phyloP scores from a whole-genome alignment of 768 basidiomycete genomes.

The Xerocomellus intermedius region DNA sequence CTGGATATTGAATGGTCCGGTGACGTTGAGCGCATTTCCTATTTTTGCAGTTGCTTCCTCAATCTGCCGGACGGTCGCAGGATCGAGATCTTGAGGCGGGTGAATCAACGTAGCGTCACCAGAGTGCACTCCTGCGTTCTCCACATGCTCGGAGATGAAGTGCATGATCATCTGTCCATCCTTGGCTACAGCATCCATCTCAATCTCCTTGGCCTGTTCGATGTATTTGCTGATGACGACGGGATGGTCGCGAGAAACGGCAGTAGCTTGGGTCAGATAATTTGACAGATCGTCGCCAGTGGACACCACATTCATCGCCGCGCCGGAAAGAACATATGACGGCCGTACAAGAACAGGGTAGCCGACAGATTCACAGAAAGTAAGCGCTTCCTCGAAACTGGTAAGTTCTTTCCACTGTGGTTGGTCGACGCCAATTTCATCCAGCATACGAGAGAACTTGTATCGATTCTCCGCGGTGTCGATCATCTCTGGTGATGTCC shows the following conservation, averaged over 20 bases:
- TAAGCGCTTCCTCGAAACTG: slow-evolving; percentile 80
- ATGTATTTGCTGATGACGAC: slow-evolving; percentile 99
- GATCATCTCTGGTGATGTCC: slow-evolving; percentile 99
- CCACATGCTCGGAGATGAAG: slow-evolving; percentile 98
- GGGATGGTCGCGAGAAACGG: slow-evolving; percentile 93
- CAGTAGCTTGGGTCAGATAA: slow-evolving; percentile 93
- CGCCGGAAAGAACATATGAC: slow-evolving; percentile 98
- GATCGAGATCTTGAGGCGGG: slow-evolving; percentile 97
- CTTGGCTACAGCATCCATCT: slow-evolving; percentile 98
- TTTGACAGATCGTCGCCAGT: slow-evolving; percentile 86
- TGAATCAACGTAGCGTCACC: slow-evolving; percentile 98
- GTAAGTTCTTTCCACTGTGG: slow-evolving; percentile 97
- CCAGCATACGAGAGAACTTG: slow-evolving; percentile 98
- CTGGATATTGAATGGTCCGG: slow-evolving; percentile 99
- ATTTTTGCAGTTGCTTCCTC: slow-evolving; percentile 98
- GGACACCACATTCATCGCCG: slow-evolving; percentile 99
- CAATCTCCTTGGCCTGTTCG: slow-evolving; percentile 99
- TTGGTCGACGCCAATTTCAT: slow-evolving; percentile 98
- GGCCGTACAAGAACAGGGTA: slow-evolving; percentile 97
- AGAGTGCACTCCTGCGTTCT: slow-evolving; percentile 98
- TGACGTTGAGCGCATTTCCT: slow-evolving; percentile 95
- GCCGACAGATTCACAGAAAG: slow-evolving; percentile 90
- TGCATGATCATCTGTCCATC: slow-evolving; percentile 99
- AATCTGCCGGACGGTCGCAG: slow-evolving; percentile 92
- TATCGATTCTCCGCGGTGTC: slow-evolving; percentile 98